Evolutionary conservation across 2,329 filamentous ascomycete species (phyloP).

Genomic region (Dactylella cylindrospora): DNA sequence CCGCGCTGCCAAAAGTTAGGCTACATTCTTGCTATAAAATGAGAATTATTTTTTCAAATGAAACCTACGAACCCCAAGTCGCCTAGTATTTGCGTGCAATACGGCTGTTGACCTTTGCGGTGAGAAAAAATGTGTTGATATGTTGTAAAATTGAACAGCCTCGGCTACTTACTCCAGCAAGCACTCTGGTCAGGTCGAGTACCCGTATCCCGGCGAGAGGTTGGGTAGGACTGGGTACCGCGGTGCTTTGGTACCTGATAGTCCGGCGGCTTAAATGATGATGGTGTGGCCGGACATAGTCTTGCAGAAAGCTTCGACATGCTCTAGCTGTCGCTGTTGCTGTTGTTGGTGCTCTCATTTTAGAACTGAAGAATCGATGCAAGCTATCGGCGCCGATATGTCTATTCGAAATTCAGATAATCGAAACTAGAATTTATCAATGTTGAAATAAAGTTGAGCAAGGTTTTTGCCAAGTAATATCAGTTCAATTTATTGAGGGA

Average conservation of each 20-base stretch:
- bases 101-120: constrained; percentile 64
- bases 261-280: background rate
- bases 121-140: constrained; percentile 9
- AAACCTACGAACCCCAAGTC: constrained; percentile 70
- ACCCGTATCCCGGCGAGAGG: constrained; percentile 85
- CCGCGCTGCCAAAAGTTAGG: constrained; percentile 63
- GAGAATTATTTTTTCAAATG: constrained; percentile 46
- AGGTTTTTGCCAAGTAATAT: too few relatives aligned
- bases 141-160: constrained; percentile 15
- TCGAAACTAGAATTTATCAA: too few relatives aligned
- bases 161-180: constrained; percentile 74
- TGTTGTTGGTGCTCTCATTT: constrained; percentile 7
- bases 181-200: constrained; percentile 92
- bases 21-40: constrained; percentile 39
- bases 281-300: background rate
- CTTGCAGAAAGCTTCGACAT: background rate
- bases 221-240: constrained; percentile 9
- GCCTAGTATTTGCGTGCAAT: constrained; percentile 94
- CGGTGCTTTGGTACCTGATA: constrained; percentile 30
- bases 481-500: too few relatives aligned
- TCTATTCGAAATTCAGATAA: too few relatives aligned
- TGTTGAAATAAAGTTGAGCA: too few relatives aligned
- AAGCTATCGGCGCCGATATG: too few relatives aligned
- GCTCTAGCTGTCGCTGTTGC: background rate
- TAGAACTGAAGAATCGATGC: too few relatives aligned